These are phyloP conservation scores for Lolium perenne DNA, from an alignment of 176 grass and related monocot species.

Conservation along the genomic window DNA sequence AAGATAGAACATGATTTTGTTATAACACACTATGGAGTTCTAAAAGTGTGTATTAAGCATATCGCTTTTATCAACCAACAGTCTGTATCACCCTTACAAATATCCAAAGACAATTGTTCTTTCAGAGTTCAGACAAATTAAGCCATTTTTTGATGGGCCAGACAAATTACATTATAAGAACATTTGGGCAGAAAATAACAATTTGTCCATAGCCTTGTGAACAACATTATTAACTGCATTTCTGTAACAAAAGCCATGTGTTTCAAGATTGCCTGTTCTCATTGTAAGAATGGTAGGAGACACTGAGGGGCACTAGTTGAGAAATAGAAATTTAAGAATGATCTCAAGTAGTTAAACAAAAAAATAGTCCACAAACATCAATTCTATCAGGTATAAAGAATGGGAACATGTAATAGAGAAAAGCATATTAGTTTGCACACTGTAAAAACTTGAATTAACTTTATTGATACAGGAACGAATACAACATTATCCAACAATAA, in stretches of 20 bases:
- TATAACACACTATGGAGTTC: not conserved
- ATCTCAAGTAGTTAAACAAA: not conserved
- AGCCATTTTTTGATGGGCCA: too few species aligned
- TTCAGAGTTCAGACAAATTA: not conserved
- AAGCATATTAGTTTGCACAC: not conserved
- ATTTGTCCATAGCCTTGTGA: not conserved
- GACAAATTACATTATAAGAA: not conserved
- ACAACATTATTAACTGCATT: not conserved
- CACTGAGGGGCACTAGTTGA: not conserved
- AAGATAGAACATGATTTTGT: constrained; percentile 6
- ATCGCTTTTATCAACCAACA: not conserved
- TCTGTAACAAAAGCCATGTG: constrained; percentile 1
- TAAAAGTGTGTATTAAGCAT: not conserved
- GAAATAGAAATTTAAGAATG: not conserved
- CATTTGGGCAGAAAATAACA: not conserved
- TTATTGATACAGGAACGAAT: constrained; percentile 28
- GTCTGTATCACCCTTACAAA: not conserved
- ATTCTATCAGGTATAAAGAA: not conserved
- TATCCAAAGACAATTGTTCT: not conserved
- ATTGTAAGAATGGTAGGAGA: not conserved
- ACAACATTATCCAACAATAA: constrained; percentile 37
- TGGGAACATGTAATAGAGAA: not conserved
- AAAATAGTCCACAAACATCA: not conserved
- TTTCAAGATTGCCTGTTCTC: constrained; percentile 9
- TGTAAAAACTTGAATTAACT: constrained; percentile 10